phyloP scores from a whole-genome alignment of 805 yeast genomes.

The Myxozyma lipomycoides region DNA sequence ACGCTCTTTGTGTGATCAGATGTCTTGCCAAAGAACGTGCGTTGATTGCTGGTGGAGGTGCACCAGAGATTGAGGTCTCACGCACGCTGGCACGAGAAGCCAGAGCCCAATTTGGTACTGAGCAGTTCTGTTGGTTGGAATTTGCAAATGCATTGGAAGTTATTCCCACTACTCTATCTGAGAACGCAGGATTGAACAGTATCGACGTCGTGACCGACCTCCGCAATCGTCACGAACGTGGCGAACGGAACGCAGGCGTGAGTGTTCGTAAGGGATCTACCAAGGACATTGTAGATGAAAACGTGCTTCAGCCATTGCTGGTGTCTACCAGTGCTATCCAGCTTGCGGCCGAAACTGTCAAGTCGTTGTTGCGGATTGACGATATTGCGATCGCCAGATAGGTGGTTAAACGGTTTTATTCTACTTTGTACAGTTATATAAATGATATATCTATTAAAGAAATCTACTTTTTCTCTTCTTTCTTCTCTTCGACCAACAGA shows the following conservation, averaged over 20 bases:
- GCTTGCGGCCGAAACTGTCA: slow-evolving; percentile 93
- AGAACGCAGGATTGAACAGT: slow-evolving; percentile 90
- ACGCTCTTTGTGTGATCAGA: slow-evolving; percentile 89
- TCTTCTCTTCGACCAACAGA: slow-evolving; percentile 60
- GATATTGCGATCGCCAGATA: slow-evolving; percentile 91
- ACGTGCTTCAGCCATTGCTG: slow-evolving; percentile 92
- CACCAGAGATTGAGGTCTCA: slow-evolving; percentile 90
- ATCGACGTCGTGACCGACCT: slow-evolving; percentile 88
- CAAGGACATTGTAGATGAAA: slow-evolving; percentile 84
- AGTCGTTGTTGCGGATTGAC: slow-evolving; percentile 91
- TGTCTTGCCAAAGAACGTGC: slow-evolving; percentile 86
- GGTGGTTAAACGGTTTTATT: neutral
- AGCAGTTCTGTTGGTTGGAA: slow-evolving; percentile 86
- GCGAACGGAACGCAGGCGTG: slow-evolving; percentile 92
- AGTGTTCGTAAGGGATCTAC: slow-evolving; percentile 93
- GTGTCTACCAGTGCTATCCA: slow-evolving; percentile 93
- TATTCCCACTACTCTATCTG: slow-evolving; percentile 90
- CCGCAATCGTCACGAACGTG: slow-evolving; percentile 84
- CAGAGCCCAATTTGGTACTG: slow-evolving; percentile 71
- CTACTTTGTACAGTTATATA: neutral
- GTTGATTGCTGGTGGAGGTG: slow-evolving; percentile 97
- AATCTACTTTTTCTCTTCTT: slow-evolving; percentile 33
- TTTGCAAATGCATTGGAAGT: slow-evolving; percentile 89
- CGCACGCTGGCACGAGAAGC: slow-evolving; percentile 70
- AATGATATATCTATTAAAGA: neutral